Evolutionary conservation across 1,284 basidiomycete genomes (phyloP), one percentile per base, ranked within the genome.

Genomic region (Puccinia triticina): DNA sequence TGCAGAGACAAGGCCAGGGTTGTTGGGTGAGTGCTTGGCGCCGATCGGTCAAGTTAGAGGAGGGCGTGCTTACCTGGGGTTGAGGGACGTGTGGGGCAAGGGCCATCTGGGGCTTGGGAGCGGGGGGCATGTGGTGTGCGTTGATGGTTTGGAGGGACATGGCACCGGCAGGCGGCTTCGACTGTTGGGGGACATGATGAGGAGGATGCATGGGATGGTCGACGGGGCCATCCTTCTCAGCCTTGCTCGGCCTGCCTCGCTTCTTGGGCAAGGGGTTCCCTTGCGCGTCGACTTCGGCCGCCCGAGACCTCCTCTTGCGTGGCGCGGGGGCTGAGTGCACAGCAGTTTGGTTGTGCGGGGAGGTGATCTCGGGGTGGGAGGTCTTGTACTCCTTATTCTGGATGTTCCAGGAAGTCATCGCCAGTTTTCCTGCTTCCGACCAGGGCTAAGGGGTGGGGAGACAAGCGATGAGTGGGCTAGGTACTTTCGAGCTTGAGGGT

Each of bases 391-490:
- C 64, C 48, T 57, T 67, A 29, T 69, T 79, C 37, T 79, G 64
- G 26, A 67, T 69, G 66, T 79, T 79, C 77, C 77, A 79, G 16
- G 77, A 69, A 16, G 10, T 37, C 77, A 79, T 79, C 26, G 77
- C 77, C 40, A 64, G 46, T 29, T 79, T 79, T n/a, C 77, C 77
- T 2, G 77, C 77, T 43, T 79, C 77, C 29, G 77, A 79, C 77
- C 77, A 79, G 4, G 77, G 77, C 77, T 79, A 34, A 48, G n/a
- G 12, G 23, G 43, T 7, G 11, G 34, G 46, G 26, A n/a, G 29
- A 21, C 1, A 32, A 57, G 46, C 69, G 23, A 55, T n/a, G 10
- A 23, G 32, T 67, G 16, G 61, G 32, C 29, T 43, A 7, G 61
- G 16, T 18, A 40, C 0, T 18, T 66, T 29, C 23, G 26, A 18